Evolutionary conservation across 139 green algal species (phyloP).

Genomic region (Micractinium sp.): DNA sequence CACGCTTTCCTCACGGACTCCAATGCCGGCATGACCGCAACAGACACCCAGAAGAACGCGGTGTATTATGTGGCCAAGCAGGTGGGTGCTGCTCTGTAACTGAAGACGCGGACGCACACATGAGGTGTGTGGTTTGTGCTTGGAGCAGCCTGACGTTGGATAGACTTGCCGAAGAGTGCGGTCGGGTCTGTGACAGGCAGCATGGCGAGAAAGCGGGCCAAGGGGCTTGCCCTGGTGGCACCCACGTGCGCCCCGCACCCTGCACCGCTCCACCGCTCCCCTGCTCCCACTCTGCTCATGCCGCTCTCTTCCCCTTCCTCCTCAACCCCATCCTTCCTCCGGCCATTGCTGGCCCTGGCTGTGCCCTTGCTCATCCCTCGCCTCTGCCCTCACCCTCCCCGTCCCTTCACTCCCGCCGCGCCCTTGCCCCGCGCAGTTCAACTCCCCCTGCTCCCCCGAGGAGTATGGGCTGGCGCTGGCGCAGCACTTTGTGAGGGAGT

Average conservation of each 20-base stretch:
- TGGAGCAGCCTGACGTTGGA: background rate
- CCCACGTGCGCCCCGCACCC: too few relatives aligned
- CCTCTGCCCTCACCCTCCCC: background rate
- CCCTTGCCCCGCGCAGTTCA: conserved; percentile 28
- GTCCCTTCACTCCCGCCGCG: too few relatives aligned
- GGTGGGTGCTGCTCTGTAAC: background rate
- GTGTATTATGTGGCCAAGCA: conserved; percentile 90
- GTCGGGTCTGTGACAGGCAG: too few relatives aligned
- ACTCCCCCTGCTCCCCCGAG: conserved; percentile 74
- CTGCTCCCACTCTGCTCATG: background rate
- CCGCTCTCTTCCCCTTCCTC: background rate
- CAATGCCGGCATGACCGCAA: conserved; percentile 92
- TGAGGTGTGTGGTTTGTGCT: too few relatives aligned
- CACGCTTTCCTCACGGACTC: conserved; percentile 72
- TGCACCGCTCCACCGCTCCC: too few relatives aligned
- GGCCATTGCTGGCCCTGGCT: background rate
- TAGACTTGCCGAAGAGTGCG: too few relatives aligned
- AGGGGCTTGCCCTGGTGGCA: background rate
- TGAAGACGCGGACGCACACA: too few relatives aligned
- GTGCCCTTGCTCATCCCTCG: background rate
- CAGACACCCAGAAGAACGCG: conserved; percentile 95
- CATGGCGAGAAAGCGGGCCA: too few relatives aligned
- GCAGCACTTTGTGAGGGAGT: conserved; percentile 86
- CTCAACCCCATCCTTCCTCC: too few relatives aligned
- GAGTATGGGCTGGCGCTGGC: conserved; percentile 89